Evolutionary conservation across 2,329 filamentous ascomycete genomes (phyloP).

Genomic region (Sclerotinia borealis): DNA sequence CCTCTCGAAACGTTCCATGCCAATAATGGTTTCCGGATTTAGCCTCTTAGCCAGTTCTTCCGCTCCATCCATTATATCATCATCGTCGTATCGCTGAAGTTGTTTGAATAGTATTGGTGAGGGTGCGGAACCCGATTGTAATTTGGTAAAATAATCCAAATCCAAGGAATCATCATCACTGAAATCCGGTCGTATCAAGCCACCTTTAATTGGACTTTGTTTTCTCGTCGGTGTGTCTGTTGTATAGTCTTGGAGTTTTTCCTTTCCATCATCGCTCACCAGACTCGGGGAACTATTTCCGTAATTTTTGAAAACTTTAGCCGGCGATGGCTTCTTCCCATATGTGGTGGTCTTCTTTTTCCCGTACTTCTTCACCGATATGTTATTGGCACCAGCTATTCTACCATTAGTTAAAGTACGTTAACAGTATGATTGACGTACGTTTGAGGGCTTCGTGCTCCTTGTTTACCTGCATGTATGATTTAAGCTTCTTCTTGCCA

Average conservation of each 20-base stretch:
- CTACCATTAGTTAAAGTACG: conserved; percentile 2
- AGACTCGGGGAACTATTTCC: conserved; percentile 6
- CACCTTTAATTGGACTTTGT: not conserved
- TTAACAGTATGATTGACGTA: not conserved
- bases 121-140: not conserved
- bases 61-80: conserved; percentile 1
- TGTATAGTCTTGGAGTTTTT: not conserved
- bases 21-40: not conserved
- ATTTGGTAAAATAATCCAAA: not conserved
- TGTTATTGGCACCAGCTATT: conserved; percentile 1
- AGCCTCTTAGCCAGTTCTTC: conserved; percentile 2
- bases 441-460: not conserved
- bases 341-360: not conserved
- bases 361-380: not conserved
- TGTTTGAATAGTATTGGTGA: not conserved
- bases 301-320: not conserved
- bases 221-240: not conserved
- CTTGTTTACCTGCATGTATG: not conserved
- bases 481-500: conserved; percentile 7
- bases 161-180: not conserved
- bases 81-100: conserved; percentile 5
- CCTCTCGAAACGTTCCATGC: not conserved
- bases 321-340: conserved; percentile 5
- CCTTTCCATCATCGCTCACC: not conserved
- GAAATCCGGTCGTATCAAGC: not conserved